phyloP scores from a whole-genome alignment of 1,139 yeast genomes.

The Geotrichum carabidarum region DNA sequence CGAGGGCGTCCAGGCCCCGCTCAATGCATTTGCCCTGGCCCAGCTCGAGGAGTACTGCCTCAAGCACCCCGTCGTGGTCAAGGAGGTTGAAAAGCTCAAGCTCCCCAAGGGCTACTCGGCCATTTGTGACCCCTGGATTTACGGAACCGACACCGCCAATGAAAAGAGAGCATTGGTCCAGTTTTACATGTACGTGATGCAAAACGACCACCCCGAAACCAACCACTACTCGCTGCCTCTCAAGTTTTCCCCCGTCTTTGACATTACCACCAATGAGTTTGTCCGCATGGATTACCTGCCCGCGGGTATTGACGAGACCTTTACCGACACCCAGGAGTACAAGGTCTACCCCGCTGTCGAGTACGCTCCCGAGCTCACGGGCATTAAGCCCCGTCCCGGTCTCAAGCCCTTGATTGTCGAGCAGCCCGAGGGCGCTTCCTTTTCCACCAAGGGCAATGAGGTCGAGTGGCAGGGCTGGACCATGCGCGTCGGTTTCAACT shows the following conservation, averaged over 20 bases:
- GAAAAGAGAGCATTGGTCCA: constrained; percentile 71
- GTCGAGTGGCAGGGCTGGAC: constrained; percentile 89
- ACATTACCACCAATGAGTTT: constrained; percentile 57
- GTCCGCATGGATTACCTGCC: constrained; percentile 78
- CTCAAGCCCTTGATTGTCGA: constrained; percentile 56
- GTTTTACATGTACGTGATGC: constrained; percentile 71
- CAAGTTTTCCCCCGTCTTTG: constrained; percentile 77
- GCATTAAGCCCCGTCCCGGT: constrained; percentile 43
- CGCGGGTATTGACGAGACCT: constrained; percentile 51
- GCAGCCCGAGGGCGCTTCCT: constrained; percentile 87
- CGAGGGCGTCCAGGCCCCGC: constrained; percentile 60
- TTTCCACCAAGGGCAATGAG: constrained; percentile 52
- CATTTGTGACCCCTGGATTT: constrained; percentile 73
- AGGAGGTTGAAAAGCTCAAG: constrained; percentile 44
- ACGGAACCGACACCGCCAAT: constrained; percentile 56
- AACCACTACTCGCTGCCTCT: constrained; percentile 78
- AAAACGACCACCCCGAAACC: constrained; percentile 51
- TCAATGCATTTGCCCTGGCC: constrained; percentile 58
- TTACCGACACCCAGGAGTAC: constrained; percentile 33
- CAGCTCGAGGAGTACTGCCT: constrained; percentile 51
- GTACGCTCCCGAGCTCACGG: constrained; percentile 49
- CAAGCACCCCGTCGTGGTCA: constrained; percentile 54
- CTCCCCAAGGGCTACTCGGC: constrained; percentile 42
- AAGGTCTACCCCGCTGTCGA: constrained; percentile 41
- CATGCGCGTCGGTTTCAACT: constrained; percentile 67